Conservation (phyloP, 441 rosid genomes). For the Erodium chrysanthum region DNA sequence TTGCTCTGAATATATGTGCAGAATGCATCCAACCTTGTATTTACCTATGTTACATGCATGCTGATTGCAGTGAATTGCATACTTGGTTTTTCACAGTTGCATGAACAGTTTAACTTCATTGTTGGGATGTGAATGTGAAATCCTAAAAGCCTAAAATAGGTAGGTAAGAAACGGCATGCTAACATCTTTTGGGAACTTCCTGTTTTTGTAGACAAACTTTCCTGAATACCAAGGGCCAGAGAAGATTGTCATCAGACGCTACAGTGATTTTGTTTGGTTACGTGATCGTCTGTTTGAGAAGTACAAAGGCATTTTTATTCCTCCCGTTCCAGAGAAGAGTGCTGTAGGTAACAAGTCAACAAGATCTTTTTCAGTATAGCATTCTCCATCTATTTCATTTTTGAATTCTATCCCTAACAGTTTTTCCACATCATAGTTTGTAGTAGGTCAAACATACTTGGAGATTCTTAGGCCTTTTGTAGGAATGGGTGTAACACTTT, state of each 20-base stretch:
- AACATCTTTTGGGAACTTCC: not conserved
- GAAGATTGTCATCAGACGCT: not conserved
- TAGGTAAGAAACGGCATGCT: too few relatives aligned
- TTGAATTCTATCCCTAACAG: not conserved
- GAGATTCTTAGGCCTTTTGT: not conserved
- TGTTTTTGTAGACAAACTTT: slow-evolving; percentile 58
- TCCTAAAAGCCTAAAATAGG: too few relatives aligned
- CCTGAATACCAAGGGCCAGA: slow-evolving; percentile 66
- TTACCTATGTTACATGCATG: not conserved
- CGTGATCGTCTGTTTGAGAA: slow-evolving; percentile 80
- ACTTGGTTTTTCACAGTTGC: too few relatives aligned
- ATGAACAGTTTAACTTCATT: not conserved
- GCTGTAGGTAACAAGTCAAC: slow-evolving; percentile 62
- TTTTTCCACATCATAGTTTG: not conserved
- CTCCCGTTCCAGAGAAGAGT: slow-evolving; percentile 97
- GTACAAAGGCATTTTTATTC: slow-evolving; percentile 81
- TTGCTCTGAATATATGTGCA: too few relatives aligned
- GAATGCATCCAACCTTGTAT: not conserved
- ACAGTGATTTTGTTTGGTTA: slow-evolving; percentile 45
- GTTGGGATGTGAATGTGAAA: not conserved
- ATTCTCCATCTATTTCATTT: too few relatives aligned
- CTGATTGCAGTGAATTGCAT: too few relatives aligned
- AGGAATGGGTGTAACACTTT: not conserved
- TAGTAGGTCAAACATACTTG: not conserved
- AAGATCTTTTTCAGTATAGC: not conserved